Base-by-base conservation (phyloP, 2,329 filamentous ascomycete genomes). In the Sordariomycetes sp. region DNA sequence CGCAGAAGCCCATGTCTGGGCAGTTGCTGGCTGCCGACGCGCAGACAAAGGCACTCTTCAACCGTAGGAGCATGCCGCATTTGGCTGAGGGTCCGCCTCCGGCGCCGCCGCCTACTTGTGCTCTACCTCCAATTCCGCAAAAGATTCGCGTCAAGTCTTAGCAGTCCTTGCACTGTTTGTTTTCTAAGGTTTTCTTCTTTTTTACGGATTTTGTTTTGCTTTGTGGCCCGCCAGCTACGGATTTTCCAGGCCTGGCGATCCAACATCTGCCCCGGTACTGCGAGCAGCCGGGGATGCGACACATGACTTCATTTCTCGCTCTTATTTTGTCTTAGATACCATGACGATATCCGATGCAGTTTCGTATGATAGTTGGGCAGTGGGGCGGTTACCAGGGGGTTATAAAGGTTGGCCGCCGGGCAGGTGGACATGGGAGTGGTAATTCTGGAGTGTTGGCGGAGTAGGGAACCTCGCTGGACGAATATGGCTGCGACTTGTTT, bases 71-170 rank as follows among this genome's bases (percentile, higher is more conserved):
- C 65, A 73, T 80, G 72, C 74, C 77, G 6, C 75, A 79, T 28
- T 67, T 80, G 42, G 68, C 67, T 1, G 72, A 76, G 13, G 76
- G 75, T 1, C 78, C 78, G 34, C 79, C 79, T 1, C 78, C 74
- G 17, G 76, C 72, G 15, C 79, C 79, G 7, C 79, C 79, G 5
- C 79, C 79, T 25, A 80, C 70, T 12, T 75, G 74, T 61, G 78
- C 79, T 15, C 70, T 82, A 24, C 79, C 79, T 20, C 79, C 79
- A 0, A 71, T 81, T 45, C 78, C 78, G 4, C 67, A 63, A 51
- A 71, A 68, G 35, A 45, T 54, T 24, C 56, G 56, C 12, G 51
- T 53, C 56, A 48, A 54, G 50, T 32, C 32, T 17, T 57, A 53
- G 28, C 15, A 15, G n/a, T n/a, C 39, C 15, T n/a, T 15, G 7